phyloP scores from a whole-genome alignment of 768 basidiomycete species.

The Pholiota molesta region DNA sequence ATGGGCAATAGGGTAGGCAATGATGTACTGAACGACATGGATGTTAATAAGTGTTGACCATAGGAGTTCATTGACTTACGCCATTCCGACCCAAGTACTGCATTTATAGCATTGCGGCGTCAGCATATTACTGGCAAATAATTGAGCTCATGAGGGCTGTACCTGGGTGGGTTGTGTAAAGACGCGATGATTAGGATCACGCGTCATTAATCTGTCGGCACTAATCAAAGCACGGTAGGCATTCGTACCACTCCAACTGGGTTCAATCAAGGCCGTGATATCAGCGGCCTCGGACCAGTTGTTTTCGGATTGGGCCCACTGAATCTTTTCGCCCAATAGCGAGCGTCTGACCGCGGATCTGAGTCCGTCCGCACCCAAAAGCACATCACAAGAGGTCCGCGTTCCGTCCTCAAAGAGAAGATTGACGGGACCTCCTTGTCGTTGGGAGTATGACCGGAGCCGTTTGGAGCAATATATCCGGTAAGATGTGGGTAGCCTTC shows the following conservation, averaged over 20 bases:
- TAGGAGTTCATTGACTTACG: slow-evolving; percentile 5
- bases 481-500: slow-evolving; percentile 47
- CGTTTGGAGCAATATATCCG: slow-evolving; percentile 58
- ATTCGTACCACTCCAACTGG: slow-evolving; percentile 60
- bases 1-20: slow-evolving; percentile 63
- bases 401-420: slow-evolving; percentile 67
- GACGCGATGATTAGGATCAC: slow-evolving; percentile 49
- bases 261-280: slow-evolving; percentile 47
- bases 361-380: slow-evolving; percentile 73
- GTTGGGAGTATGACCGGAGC: slow-evolving; percentile 57
- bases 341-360: slow-evolving; percentile 55
- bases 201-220: slow-evolving; percentile 45
- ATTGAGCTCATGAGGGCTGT: slow-evolving; percentile 13
- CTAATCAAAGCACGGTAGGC: slow-evolving; percentile 65
- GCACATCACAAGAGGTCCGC: slow-evolving; percentile 60
- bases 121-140: background rate
- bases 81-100: slow-evolving; percentile 11
- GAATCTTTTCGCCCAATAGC: slow-evolving; percentile 41
- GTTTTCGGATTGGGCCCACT: slow-evolving; percentile 35
- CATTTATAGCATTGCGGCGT: background rate
- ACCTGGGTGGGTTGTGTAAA: slow-evolving; percentile 54
- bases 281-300: slow-evolving; percentile 40
- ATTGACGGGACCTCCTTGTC: slow-evolving; percentile 40
- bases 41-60: background rate
- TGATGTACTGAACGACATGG: slow-evolving; percentile 46